phyloP scores from a whole-genome alignment of 495 filamentous ascomycete species.

The Talaromyces borbonicus region DNA sequence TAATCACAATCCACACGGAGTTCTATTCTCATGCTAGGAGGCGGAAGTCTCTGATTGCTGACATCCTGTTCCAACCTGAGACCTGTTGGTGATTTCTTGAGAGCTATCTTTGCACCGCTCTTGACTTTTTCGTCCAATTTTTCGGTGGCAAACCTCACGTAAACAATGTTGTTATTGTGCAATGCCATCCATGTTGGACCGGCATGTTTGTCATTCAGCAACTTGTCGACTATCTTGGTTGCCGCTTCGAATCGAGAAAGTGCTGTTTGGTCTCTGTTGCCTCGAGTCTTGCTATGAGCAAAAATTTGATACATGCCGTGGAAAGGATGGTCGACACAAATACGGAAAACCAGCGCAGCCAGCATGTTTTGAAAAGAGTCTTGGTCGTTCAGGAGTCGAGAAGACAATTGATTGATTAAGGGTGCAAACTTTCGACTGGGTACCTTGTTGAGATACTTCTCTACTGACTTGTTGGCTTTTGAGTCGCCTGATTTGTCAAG shows the following conservation, averaged over 20 bases:
- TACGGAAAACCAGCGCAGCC: slow-evolving; percentile 58
- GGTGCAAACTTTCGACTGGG: slow-evolving; percentile 85
- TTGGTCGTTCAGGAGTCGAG: slow-evolving; percentile 62
- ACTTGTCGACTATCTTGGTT: slow-evolving; percentile 46
- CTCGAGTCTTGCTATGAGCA: slow-evolving; percentile 58
- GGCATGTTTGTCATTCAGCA: slow-evolving; percentile 42
- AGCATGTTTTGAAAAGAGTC: slow-evolving; percentile 68
- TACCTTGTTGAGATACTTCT: slow-evolving; percentile 56
- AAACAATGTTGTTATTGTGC: slow-evolving; percentile 60
- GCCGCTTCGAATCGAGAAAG: slow-evolving; percentile 65
- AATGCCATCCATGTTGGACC: slow-evolving; percentile 52
- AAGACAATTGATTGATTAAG: slow-evolving; percentile 93
- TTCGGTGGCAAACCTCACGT: slow-evolving; percentile 63
- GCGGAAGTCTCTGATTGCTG: slow-evolving; percentile 59
- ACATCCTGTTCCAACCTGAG: slow-evolving; percentile 45
- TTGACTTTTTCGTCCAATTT: slow-evolving; percentile 51
- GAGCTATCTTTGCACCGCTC: slow-evolving; percentile 49
- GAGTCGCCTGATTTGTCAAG: slow-evolving; percentile 65
- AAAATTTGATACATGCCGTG: slow-evolving; percentile 96
- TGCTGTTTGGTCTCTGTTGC: slow-evolving; percentile 60
- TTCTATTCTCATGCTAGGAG: slow-evolving; percentile 79
- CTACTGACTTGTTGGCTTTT: slow-evolving; percentile 68
- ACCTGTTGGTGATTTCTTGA: slow-evolving; percentile 50
- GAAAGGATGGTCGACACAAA: slow-evolving; percentile 87
- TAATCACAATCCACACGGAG: slow-evolving; percentile 69